Evolutionary conservation across 441 rosid genomes (phyloP).

Genomic region (Melastoma candidum): DNA sequence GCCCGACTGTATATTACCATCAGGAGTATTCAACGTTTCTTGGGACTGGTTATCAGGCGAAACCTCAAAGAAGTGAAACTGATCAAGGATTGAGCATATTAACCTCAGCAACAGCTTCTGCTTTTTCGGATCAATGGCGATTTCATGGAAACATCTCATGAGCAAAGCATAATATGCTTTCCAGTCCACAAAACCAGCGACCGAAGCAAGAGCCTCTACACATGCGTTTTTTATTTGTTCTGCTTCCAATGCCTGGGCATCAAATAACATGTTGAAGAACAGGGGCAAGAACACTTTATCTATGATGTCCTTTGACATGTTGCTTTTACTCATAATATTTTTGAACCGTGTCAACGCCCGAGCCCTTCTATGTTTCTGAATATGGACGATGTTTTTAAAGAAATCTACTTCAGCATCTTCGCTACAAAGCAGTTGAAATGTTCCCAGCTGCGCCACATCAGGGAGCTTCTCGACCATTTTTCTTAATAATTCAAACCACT

Average conservation of each 20-base stretch:
- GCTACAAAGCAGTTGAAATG: conserved; percentile 60
- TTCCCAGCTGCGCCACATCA: conserved; percentile 41
- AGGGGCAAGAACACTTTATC: conserved; percentile 72
- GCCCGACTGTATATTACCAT: conserved; percentile 13
- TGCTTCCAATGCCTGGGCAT: conserved; percentile 60
- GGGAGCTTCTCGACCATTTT: conserved; percentile 81
- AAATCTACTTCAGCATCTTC: conserved; percentile 86
- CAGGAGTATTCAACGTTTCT: conserved; percentile 11
- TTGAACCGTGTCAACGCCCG: conserved; percentile 63
- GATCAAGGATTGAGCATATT: conserved; percentile 68
- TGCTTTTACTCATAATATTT: conserved; percentile 34
- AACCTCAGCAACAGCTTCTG: conserved; percentile 63
- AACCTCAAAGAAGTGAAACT: conserved; percentile 52
- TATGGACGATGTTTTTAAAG: conserved; percentile 66
- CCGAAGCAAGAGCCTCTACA: conserved; percentile 66
- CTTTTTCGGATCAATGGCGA: conserved; percentile 47
- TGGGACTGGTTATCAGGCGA: conserved; percentile 28
- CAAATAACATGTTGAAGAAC: conserved; percentile 78
- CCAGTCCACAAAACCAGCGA: conserved; percentile 74
- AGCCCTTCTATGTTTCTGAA: conserved; percentile 83
- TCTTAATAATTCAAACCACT: conserved; percentile 79
- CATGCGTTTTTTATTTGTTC: conserved; percentile 66
- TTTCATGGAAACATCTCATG: conserved; percentile 67
- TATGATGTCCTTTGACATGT: conserved; percentile 56
- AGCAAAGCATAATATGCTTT: conserved; percentile 60